phyloP scores from a whole-genome alignment of 768 basidiomycete species.

The Tricholoma matsutake region DNA sequence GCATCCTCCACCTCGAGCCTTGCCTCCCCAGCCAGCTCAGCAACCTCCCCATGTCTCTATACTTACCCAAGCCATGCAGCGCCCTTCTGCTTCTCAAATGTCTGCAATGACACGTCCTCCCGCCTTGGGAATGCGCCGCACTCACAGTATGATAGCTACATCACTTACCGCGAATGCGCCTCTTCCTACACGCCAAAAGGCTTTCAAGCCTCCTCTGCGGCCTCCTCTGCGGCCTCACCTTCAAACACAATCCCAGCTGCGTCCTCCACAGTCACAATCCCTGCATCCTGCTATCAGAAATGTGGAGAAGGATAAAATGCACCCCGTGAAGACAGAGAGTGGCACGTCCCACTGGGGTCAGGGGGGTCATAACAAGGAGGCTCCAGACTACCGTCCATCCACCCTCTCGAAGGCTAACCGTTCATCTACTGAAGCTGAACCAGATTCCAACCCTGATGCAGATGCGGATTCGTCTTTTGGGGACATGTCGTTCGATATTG shows the following conservation, averaged over 20 bases:
- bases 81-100: conserved; percentile 14
- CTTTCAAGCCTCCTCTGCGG: conserved; percentile 36
- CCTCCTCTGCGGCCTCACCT: conserved; percentile 19
- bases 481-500: conserved; percentile 25
- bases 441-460: conserved; percentile 10
- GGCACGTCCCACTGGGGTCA: not conserved
- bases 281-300: not conserved
- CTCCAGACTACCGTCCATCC: not conserved
- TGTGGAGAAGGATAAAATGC: not conserved
- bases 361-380: not conserved
- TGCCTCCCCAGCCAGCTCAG: conserved; percentile 1
- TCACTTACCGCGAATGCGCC: not conserved
- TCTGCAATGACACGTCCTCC: conserved; percentile 25
- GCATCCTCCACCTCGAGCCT: conserved; percentile 6
- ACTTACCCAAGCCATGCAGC: conserved; percentile 3
- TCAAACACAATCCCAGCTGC: not conserved
- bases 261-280: not conserved
- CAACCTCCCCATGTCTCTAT: conserved; percentile 5
- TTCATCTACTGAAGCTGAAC: not conserved
- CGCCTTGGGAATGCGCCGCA: conserved; percentile 38
- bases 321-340: not conserved
- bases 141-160: conserved; percentile 19
- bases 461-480: conserved; percentile 24
- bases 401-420: too few species aligned
- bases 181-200: conserved; percentile 31